A percentile compares a stretch with the other conserved stretches of the same genome.
Evolutionary conservation across 2,329 filamentous ascomycete species (phyloP).

Genomic region (Phaeosphaeriaceae sp.): DNA sequence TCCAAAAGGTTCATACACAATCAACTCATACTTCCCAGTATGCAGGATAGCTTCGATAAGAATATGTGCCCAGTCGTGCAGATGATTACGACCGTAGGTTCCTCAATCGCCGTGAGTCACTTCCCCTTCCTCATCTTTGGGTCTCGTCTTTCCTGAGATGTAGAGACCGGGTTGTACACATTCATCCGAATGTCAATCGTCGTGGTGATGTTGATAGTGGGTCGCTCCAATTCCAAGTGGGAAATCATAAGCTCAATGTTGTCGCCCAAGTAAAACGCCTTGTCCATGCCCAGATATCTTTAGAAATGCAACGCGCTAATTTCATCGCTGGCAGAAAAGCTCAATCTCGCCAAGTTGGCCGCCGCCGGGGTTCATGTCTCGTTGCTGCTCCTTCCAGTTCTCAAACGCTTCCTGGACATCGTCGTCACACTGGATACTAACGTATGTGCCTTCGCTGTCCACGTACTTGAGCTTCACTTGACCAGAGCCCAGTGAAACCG

Average conservation of each 20-base stretch:
- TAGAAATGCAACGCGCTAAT: constrained; percentile 3
- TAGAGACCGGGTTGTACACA: too few species aligned
- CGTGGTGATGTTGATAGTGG: not conserved
- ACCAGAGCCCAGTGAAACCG: constrained; percentile 80
- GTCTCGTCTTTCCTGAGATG: not conserved
- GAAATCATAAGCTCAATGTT: not conserved
- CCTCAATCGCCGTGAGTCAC: not conserved
- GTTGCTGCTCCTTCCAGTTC: constrained; percentile 84
- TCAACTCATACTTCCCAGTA: not conserved
- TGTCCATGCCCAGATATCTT: constrained; percentile 1
- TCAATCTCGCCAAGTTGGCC: constrained; percentile 89
- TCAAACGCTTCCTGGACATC: constrained; percentile 96
- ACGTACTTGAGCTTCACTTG: constrained; percentile 87
- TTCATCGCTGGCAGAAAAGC: constrained; percentile 49
- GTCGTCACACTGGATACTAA: constrained; percentile 93
- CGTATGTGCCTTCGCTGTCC: constrained; percentile 85
- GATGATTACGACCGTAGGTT: not conserved
- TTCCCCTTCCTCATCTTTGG: not conserved
- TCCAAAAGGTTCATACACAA: not conserved
- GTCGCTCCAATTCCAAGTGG: not conserved
- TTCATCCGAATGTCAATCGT: too few species aligned
- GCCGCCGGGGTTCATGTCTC: constrained; percentile 63
- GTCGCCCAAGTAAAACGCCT: constrained; percentile 1
- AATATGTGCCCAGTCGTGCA: not conserved
- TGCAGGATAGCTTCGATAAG: not conserved